phyloP scores from a whole-genome alignment of 2,329 filamentous ascomycete genomes.

The Chaetothyriales sp. region DNA sequence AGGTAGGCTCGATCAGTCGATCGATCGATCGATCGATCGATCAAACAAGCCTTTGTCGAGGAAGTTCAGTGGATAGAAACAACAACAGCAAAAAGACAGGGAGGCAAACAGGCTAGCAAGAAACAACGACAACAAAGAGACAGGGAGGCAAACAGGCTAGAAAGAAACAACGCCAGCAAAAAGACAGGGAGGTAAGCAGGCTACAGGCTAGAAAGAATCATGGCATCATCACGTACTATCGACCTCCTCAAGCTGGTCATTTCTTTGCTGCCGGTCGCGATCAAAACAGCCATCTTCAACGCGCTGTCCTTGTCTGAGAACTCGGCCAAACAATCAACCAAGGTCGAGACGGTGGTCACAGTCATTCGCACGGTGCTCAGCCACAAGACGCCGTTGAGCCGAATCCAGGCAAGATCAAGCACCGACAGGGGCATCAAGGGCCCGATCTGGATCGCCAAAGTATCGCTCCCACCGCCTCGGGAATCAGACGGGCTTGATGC shows the following conservation, averaged over 20 bases:
- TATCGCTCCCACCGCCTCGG: slow-evolving; percentile 46
- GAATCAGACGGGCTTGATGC: slow-evolving; percentile 24
- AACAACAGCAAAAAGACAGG: background rate
- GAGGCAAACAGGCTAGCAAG: background rate
- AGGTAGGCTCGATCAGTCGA: no score
- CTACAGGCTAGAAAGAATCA: slow-evolving; percentile 2
- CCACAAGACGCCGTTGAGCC: slow-evolving; percentile 40
- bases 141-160: background rate
- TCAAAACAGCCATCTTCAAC: slow-evolving; percentile 31
- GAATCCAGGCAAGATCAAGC: slow-evolving; percentile 49
- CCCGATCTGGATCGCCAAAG: slow-evolving; percentile 66
- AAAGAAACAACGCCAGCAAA: background rate
- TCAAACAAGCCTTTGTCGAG: background rate
- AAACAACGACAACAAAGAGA: background rate
- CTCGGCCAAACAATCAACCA: slow-evolving; percentile 63
- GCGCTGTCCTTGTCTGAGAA: slow-evolving; percentile 53
- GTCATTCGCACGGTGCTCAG: slow-evolving; percentile 55
- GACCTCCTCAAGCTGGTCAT: slow-evolving; percentile 27
- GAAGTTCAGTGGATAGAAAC: background rate
- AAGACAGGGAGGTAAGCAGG: background rate
- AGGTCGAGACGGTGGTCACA: slow-evolving; percentile 57
- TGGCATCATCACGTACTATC: slow-evolving; percentile 23
- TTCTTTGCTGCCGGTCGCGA: slow-evolving; percentile 27
- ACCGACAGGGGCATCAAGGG: slow-evolving; percentile 60
- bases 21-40: no score